Conservation (phyloP, 129 eudicot species). For the Gnaphalium uliginosum region DNA sequence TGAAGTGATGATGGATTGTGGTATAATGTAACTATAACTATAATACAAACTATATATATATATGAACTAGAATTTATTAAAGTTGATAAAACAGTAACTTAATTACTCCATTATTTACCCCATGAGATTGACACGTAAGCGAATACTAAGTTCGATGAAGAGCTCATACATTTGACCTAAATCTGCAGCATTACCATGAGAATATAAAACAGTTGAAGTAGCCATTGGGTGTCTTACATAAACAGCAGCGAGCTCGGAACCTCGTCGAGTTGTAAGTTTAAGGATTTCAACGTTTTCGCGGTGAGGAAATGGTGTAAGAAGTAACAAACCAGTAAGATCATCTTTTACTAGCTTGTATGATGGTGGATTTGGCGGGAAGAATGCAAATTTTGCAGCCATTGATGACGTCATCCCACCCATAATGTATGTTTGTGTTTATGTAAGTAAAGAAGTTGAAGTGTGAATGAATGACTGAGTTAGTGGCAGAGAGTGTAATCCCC, state of each 20-base stretch:
- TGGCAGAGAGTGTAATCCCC: conserved; percentile 10
- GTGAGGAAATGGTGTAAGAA: conserved; percentile 74
- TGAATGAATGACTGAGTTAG: not conserved
- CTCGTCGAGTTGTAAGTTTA: conserved; percentile 60
- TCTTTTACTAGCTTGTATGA: conserved; percentile 77
- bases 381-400: conserved; percentile 94
- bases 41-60: too few relatives aligned
- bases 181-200: conserved; percentile 95
- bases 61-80: not conserved
- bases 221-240: conserved; percentile 85
- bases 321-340: conserved; percentile 59
- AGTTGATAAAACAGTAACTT: not conserved
- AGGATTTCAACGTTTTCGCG: conserved; percentile 83
- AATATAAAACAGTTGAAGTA: conserved; percentile 63
- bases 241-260: conserved; percentile 67
- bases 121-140: conserved; percentile 72
- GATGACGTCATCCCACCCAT: conserved; percentile 99
- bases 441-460: not conserved
- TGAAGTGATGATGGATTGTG: too few relatives aligned
- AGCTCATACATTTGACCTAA: conserved; percentile 94
- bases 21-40: not conserved
- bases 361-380: conserved; percentile 91
- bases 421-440: not conserved
- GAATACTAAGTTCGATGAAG: conserved; percentile 73
- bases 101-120: conserved; percentile 43